Evolutionary conservation across 1,284 basidiomycete genomes (phyloP).

Genomic region (Athelia psychrophila): DNA sequence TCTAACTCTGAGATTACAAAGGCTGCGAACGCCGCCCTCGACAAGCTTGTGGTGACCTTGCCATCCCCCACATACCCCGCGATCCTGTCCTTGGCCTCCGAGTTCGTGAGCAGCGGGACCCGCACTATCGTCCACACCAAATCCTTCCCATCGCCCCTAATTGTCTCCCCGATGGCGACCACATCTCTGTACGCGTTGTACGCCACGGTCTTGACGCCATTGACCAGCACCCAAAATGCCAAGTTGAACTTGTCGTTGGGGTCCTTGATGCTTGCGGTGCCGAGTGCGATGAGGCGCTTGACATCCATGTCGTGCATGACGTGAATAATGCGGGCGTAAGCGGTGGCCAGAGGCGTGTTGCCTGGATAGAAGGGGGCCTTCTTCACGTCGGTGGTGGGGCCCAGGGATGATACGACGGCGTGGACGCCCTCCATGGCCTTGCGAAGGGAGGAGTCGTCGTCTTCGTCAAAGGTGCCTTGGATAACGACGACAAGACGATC

Average conservation of each 20-base stretch:
- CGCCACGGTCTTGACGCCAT: conserved; percentile 32
- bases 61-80: conserved; percentile 68
- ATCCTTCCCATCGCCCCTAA: conserved; percentile 43
- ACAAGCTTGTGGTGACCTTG: conserved; percentile 40
- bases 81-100: conserved; percentile 38
- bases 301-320: conserved; percentile 49
- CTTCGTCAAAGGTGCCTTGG: conserved; percentile 53
- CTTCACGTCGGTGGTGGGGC: conserved; percentile 36
- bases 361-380: conserved; percentile 35
- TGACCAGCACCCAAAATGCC: conserved; percentile 42
- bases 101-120: conserved; percentile 56
- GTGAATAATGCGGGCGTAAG: conserved; percentile 51
- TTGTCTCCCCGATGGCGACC: conserved; percentile 50
- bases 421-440: conserved; percentile 55
- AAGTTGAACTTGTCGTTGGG: conserved; percentile 53
- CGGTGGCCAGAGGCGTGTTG: conserved; percentile 57
- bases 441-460: conserved; percentile 34
- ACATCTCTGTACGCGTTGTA: conserved; percentile 43
- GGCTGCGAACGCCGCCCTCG: conserved; percentile 54
- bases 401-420: conserved; percentile 63
- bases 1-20: conserved; percentile 58
- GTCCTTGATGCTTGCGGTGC: conserved; percentile 62
- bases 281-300: conserved; percentile 60
- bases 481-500: conserved; percentile 45
- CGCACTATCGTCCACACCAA: conserved; percentile 67